Percentiles rank a stretch among this genome's conserved stretches.
phyloP scores from a whole-genome alignment of 192 early-diverging fungal species.

The Backusella tuberculispora region DNA sequence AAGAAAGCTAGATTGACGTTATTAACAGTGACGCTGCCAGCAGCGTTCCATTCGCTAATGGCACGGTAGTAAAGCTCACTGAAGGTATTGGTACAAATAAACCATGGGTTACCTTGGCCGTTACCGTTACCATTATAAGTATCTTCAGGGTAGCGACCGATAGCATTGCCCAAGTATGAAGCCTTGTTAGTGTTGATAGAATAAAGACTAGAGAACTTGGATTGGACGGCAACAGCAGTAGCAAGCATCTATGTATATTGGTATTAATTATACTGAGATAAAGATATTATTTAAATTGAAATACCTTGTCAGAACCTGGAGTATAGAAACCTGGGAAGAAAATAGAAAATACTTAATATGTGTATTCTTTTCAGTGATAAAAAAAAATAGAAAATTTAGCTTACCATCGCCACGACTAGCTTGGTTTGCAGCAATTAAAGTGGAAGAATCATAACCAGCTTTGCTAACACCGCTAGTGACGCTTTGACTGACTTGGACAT shows the following conservation, averaged over 20 bases:
- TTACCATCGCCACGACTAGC: constrained; percentile 17
- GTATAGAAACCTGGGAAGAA: constrained; percentile 23
- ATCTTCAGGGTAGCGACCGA: constrained; percentile 82
- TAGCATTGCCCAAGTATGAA: constrained; percentile 46
- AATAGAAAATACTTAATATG: background rate
- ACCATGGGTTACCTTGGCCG: constrained; percentile 75
- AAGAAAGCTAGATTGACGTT: constrained; percentile 43
- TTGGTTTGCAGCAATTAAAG: constrained; percentile 57
- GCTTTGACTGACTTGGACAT: constrained; percentile 43
- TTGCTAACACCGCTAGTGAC: constrained; percentile 47
- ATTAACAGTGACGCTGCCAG: constrained; percentile 28
- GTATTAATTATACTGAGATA: background rate
- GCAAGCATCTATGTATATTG: constrained; percentile 33
- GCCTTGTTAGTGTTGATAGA: constrained; percentile 46
- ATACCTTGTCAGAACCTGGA: constrained; percentile 29
- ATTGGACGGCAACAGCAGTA: constrained; percentile 27
- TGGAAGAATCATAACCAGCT: constrained; percentile 57
- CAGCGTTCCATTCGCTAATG: constrained; percentile 32
- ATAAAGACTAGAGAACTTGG: constrained; percentile 41
- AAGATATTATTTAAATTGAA: background rate
- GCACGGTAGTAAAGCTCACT: constrained; percentile 70
- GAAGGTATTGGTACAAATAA: constrained; percentile 45
- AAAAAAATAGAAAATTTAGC: background rate
- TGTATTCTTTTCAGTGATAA: background rate
- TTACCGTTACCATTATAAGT: constrained; percentile 68